Base-by-base conservation (phyloP, 176 grass and related monocot genomes). In the Raddia guianensis region DNA sequence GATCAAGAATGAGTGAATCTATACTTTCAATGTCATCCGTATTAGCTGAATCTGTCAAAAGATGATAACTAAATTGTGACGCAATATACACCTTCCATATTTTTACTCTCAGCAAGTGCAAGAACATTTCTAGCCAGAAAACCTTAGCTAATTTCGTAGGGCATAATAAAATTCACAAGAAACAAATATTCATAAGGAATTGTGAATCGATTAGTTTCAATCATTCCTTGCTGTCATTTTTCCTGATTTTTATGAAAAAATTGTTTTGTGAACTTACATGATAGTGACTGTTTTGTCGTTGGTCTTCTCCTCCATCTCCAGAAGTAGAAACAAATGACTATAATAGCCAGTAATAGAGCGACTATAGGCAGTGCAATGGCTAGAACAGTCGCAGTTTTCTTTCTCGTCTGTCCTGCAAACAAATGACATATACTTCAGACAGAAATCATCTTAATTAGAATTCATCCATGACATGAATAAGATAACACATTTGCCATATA, bases 1-100 rank as follows among this genome's bases (percentile, higher is more conserved):
- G 62, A 78, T 89, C 73, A 45, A 97, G 43, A 19, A 91, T 72
- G 82, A 93, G 80, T 34, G 90, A 97, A 56, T 87, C 51, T 14
- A 81, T 65, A 71, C 68, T 83, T 66, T 81, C 60, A 40, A 85
- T 70, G 8, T 85, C 68, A 3, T 88, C 63, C 14, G 44, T 19
- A 9, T 74, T 34, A 73, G 74, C 49, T n/a, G 79, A 70, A 91
- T 85, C 93, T 93, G 63, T 84, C 8, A 73, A 52, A 32, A 55
- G 8, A 44, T 46, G 58, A 44, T 49, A 83, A 73, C 8, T 12
- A 76, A 35, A 74, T 27, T 6, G 8, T 15, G n/a, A 66, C 44
- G 51, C 2, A 63, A 21, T 82, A 60, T 50, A 51, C 11, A 73
- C 14, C 42, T 44, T 56, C 20, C 19, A 56, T 68, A 45, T 37